A percentile compares a stretch with the other conserved stretches of the same genome.
These are phyloP conservation scores for Russula sp. DNA, from an alignment of 768 basidiomycete species.

Conservation along the genomic window DNA sequence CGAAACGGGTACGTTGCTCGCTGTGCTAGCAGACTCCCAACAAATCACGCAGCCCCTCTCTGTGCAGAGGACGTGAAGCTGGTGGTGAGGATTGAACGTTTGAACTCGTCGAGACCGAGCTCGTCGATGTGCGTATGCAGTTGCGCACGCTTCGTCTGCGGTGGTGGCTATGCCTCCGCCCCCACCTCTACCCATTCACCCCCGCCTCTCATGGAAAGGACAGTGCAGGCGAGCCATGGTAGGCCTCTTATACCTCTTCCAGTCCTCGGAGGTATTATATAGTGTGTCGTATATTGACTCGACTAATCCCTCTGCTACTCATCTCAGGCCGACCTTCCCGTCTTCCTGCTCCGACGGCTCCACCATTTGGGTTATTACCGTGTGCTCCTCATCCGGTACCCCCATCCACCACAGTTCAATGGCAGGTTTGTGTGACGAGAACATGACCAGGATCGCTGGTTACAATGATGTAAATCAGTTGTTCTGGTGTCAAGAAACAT, in stretches of 20 bases:
- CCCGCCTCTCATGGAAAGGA: too few species aligned
- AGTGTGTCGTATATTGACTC: too few species aligned
- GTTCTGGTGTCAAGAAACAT: too few species aligned
- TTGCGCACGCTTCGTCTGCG: slow-evolving; percentile 26
- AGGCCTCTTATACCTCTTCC: too few species aligned
- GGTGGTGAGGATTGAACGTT: slow-evolving; percentile 40
- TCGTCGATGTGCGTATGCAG: slow-evolving; percentile 35
- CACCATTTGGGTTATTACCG: slow-evolving; percentile 16
- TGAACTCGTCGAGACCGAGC: slow-evolving; percentile 40
- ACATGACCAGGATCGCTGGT: too few species aligned
- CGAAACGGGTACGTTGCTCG: slow-evolving; percentile 69
- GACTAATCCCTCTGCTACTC: slow-evolving; percentile 24
- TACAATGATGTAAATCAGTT: too few species aligned
- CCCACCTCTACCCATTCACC: slow-evolving; percentile 4
- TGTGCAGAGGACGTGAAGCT: slow-evolving; percentile 61
- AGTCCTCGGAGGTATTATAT: too few species aligned
- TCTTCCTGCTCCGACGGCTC: neutral
- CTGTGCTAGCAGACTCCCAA: slow-evolving; percentile 74
- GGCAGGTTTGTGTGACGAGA: too few species aligned
- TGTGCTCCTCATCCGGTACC: slow-evolving; percentile 22
- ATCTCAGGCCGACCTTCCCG: slow-evolving; percentile 10
- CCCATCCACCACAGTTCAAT: slow-evolving; percentile 16
- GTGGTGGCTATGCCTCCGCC: slow-evolving; percentile 22
- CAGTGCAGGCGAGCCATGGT: too few species aligned
- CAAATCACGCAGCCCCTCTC: slow-evolving; percentile 56